Evolutionary conservation across 306 rosid species (phyloP).

Genomic region (Trifolium pratense): DNA sequence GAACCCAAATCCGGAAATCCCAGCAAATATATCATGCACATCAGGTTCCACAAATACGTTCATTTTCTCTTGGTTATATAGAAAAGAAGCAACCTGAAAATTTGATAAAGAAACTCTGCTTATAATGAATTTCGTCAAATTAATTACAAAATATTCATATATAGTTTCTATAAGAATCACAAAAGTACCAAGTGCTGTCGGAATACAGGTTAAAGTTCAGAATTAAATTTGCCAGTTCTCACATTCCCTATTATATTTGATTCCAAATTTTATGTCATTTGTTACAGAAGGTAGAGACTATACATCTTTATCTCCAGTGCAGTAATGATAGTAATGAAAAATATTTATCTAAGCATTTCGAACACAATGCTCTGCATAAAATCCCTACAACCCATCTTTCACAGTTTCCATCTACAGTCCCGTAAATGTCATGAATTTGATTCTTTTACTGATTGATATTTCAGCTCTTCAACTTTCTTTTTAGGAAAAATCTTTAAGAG

Average conservation of each 20-base stretch:
- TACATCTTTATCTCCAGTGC: neutral
- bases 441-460: constrained; percentile 10
- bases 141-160: constrained; percentile 1
- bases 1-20: constrained; percentile 97
- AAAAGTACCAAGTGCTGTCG: constrained; percentile 18
- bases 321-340: constrained; percentile 10
- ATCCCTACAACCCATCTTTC: neutral
- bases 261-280: constrained; percentile 21
- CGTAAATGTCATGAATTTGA: constrained; percentile 1
- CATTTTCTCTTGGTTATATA: constrained; percentile 90
- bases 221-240: constrained; percentile 10
- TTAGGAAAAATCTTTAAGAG: constrained; percentile 14
- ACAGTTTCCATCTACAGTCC: constrained; percentile 13
- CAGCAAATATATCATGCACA: constrained; percentile 89
- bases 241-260: constrained; percentile 18
- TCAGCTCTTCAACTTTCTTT: constrained; percentile 11
- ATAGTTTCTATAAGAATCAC: constrained; percentile 23
- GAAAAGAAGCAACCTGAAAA: constrained; percentile 78
- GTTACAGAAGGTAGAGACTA: constrained; percentile 13
- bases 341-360: constrained; percentile 6
- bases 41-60: constrained; percentile 91
- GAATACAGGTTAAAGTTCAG: constrained; percentile 26
- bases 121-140: constrained; percentile 35
- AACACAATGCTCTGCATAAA: constrained; percentile 6
- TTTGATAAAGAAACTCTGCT: constrained; percentile 26